Base-by-base conservation (phyloP, 345 rosid species). In the Fremontodendron californicum region DNA sequence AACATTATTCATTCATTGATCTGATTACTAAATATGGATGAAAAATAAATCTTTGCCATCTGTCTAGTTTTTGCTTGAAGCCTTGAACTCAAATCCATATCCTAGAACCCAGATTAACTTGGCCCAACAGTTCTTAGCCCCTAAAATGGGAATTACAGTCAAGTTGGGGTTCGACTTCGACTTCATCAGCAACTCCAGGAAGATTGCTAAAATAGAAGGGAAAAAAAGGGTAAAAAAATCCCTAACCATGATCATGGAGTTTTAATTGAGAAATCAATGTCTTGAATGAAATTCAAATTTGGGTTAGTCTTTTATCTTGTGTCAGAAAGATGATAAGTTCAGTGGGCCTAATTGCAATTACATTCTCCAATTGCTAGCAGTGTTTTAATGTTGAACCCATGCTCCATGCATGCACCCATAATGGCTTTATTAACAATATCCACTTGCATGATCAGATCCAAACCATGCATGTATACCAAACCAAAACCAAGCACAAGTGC, bases 321-420 rank as follows among this genome's bases (percentile, higher is more conserved):
- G 54, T 43, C 54, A 43, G 51, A 42, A 43, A 68, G 11, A 43
- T 23, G 33, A 43, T 68, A 45, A 43, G 39, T 45, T 69, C n/a
- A 68, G 73, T 68, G 73, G 73, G 55, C 54, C 57, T 46, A 39
- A n/a, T 45, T 12, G 54, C 52, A 45, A 68, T 45, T 68, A 25
- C 11, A 43, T 42, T 43, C n/a, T 43, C n/a, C 33, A 2, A 25
- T 43, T 15, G 9, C 7, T 45, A 23, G 52, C 54, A 4, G 25
- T 43, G 73, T 68, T 23, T 68, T 67, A 45, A 68, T 23, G 54
- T 43, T 25, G 54, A 46, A 43, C 69, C 51, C 1, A 33, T 46
- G 51, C 51, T 46, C 16, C 48, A n/a, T 40, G 48, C 48, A 29
- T 27, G 35, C 43, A 6, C 11, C 18, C 54, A 23, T 16, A 2